Evolutionary conservation across 306 rosid species (phyloP), one percentile per base, ranked within the genome.

Genomic region (Dryas drummondii): DNA sequence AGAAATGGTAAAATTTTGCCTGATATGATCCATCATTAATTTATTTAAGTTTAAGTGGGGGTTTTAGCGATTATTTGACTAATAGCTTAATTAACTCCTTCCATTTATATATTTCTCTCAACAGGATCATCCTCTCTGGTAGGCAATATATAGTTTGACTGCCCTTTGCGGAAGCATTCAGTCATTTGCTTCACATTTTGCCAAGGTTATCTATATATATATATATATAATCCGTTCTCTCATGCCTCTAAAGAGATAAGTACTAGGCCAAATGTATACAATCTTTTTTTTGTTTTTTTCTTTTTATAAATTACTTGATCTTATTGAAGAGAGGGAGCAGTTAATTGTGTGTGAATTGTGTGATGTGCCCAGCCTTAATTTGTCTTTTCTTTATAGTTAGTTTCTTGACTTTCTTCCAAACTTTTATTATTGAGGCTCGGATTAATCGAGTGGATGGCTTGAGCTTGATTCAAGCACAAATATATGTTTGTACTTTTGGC

Each of bases 91-190:
- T 27, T 59, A 26, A 26, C 17, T 22, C 59, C 45, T 27, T 51
- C 47, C 15, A 37, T 52, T 50, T 68, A 14, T 8, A 32, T 32
- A 32, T 32, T 32, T 32, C 51, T 53, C 3, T 16, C 16, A 15
- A 51, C 48, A 37, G n/a, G 60, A 69, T 49, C 73, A 51, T 15
- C 73, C 60, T 51, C 61, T 69, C 58, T 69, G 16, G 32, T 68
- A 4, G 70, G 70, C 53, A 17, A 45, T 45, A 71, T 4, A 66
- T 65, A 22, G n/a, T 65, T 79, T 79, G 46, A 55, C 68, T 65
- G 60, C 52, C 13, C 78, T 32, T 71, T 72, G 76, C 56, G 71
- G 48, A 58, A 51, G 50, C 27, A 42, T 62, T 70, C 40, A 54
- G 66, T 71, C 76, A 52, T 63, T 78, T 70, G 27, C 10, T 11